Base-by-base conservation (phyloP, 2,329 filamentous ascomycete species). In the Rhynchosporium agropyri region DNA sequence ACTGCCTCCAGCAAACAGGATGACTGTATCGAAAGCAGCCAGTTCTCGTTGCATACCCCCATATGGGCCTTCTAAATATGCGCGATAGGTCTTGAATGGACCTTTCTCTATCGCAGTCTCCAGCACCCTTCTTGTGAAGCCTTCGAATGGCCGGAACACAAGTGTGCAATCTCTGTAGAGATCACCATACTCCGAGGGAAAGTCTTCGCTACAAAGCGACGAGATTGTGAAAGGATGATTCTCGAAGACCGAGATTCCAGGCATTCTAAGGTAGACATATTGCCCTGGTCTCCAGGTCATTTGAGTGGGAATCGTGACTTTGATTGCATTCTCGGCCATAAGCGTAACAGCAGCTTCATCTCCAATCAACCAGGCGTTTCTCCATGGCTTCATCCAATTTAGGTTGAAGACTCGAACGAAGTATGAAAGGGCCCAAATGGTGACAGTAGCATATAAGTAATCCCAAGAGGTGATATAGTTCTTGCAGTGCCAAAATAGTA, bases 221-320 rank as follows among this genome's bases (percentile, higher is more conserved):
- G 94, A 88, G 60, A 98, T 93, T 0, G 95, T 98, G 74, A 98
- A 98, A 0, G 94, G 94, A 71, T 98, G 95, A 70, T 96, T 97
- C 69, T 97, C 91, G 63, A 97, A 87, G 1, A 96, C 76, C 0
- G 92, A 93, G 69, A 98, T 92, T 1, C 91, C 91, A 0, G 94
- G 94, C 89, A 98, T 96, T 58, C 94, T 87, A 26, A 98, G 82
- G 74, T 97, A 98, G 20, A 97, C 90, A 70, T 96, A 97, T 76
- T 98, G 95, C 4, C 94, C 95, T 0, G 94, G 92, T 73, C 87
- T 89, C 94, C 94, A 98, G 66, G 86, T 88, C 83, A 96, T 90
- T 75, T 94, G 91, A 0, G 94, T 97, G 0, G 94, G 92, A 57
- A 98, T 90, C 0, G 94, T 97, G 69, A 98, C 85, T 76, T 97